Evolutionary conservation across 208 protist species (phyloP).

Genomic region (Porcisia deanei): DNA sequence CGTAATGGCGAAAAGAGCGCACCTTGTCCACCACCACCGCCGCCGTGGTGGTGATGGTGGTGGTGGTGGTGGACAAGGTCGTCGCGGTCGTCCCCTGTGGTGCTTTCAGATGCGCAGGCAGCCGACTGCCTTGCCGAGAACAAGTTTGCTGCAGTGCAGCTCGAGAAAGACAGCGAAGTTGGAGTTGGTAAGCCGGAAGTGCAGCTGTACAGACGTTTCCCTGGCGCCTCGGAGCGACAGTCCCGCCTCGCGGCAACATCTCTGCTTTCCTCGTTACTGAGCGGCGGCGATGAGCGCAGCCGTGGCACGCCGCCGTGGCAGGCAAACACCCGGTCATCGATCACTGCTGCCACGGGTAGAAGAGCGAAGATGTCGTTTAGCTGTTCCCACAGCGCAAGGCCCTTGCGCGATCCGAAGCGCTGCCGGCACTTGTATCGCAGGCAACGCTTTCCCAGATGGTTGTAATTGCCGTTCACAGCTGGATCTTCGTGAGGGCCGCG

Average conservation of each 20-base stretch:
- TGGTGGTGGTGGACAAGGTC: no score
- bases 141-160: neutral
- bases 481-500: conserved; percentile 89
- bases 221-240: no score
- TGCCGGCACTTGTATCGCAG: conserved; percentile 65
- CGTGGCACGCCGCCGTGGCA: conserved; percentile 90
- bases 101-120: neutral
- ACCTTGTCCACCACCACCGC: neutral
- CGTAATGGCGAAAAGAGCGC: neutral
- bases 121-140: neutral
- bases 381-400: conserved; percentile 62
- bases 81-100: no score
- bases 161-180: neutral
- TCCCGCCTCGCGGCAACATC: neutral
- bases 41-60: neutral
- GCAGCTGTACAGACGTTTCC: neutral
- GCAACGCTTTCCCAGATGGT: conserved; percentile 48
- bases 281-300: conserved; percentile 19
- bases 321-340: conserved; percentile 85
- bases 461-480: conserved; percentile 67
- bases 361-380: conserved; percentile 73
- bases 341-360: conserved; percentile 81
- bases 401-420: conserved; percentile 60
- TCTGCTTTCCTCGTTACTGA: neutral
- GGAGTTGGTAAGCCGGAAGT: conserved; percentile 9